phyloP scores from a whole-genome alignment of 805 yeast genomes.

The Candida pseudofarinosa region DNA sequence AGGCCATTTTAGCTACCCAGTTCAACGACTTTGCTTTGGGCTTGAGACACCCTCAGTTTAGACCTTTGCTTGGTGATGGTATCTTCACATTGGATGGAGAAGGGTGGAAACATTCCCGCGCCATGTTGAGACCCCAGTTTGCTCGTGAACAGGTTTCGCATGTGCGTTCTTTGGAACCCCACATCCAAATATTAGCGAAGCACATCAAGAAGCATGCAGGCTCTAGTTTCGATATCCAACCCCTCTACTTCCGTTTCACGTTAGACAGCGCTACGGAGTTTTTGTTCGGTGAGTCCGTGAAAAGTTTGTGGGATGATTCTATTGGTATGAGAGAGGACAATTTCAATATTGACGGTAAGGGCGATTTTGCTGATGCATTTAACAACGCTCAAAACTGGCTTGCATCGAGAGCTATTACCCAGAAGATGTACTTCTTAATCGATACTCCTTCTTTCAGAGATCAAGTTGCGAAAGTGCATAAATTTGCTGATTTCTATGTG shows the following conservation, averaged over 20 bases:
- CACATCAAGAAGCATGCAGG: conserved; percentile 28
- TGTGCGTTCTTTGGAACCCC: conserved; percentile 37
- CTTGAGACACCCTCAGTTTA: conserved; percentile 32
- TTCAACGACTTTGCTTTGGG: conserved; percentile 40
- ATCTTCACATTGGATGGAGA: conserved; percentile 39
- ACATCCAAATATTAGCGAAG: conserved; percentile 29
- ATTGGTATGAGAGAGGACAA: conserved; percentile 11
- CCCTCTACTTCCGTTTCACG: conserved; percentile 35
- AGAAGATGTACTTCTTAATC: conserved; percentile 22
- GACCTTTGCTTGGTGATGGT: conserved; percentile 40
- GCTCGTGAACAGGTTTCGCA: conserved; percentile 42
- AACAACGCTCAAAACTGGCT: conserved; percentile 28
- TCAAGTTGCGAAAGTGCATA: conserved; percentile 22
- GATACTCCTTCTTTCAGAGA: conserved; percentile 19
- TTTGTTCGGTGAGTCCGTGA: conserved; percentile 38
- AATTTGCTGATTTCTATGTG: conserved; percentile 26
- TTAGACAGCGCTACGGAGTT: conserved; percentile 40
- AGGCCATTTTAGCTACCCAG: conserved; percentile 40
- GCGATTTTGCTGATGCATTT: conserved; percentile 32
- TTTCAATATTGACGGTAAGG: conserved; percentile 26
- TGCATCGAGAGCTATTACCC: conserved; percentile 23
- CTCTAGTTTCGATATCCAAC: conserved; percentile 32
- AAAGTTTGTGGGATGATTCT: conserved; percentile 25
- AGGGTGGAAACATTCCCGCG: conserved; percentile 42
- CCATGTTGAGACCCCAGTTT: conserved; percentile 43